Evolutionary conservation across 1,139 yeast genomes (phyloP).

Genomic region (Candida tunisiensis): DNA sequence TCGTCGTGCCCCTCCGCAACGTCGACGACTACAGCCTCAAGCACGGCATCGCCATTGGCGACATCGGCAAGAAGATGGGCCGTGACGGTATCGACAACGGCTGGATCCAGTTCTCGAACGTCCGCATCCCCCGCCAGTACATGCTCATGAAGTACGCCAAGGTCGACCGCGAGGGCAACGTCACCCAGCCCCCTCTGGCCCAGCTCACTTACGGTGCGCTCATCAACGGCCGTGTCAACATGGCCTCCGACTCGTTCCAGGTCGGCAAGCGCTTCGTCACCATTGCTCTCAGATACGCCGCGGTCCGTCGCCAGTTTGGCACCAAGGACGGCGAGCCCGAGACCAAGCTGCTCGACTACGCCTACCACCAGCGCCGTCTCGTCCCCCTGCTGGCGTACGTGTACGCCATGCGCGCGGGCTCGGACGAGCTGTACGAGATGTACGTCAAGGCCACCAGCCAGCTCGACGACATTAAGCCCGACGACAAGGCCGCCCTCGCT

Average conservation of each 20-base stretch:
- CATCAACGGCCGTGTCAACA: conserved; percentile 74
- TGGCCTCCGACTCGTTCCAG: conserved; percentile 77
- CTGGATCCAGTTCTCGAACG: conserved; percentile 80
- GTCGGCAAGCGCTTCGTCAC: conserved; percentile 66
- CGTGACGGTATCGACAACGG: conserved; percentile 69
- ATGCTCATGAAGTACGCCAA: conserved; percentile 72
- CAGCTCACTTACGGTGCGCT: conserved; percentile 80
- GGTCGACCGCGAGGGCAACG: conserved; percentile 54
- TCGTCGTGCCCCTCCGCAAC: conserved; percentile 80
- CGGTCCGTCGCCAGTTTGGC: conserved; percentile 78
- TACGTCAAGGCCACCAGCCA: conserved; percentile 34
- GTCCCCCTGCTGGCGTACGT: conserved; percentile 66
- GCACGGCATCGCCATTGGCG: conserved; percentile 77
- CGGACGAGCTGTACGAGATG: conserved; percentile 44
- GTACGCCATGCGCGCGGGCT: conserved; percentile 62
- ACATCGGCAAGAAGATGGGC: conserved; percentile 91
- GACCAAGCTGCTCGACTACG: conserved; percentile 48
- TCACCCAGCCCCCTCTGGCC: conserved; percentile 55
- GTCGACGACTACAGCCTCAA: conserved; percentile 41
- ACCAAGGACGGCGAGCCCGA: conserved; percentile 21
- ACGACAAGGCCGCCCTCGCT: conserved; percentile 20
- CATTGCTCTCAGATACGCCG: conserved; percentile 76
- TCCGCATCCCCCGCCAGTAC: conserved; percentile 66
- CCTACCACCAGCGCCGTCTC: conserved; percentile 74
- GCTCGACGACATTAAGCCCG: conserved; percentile 22